phyloP scores from a whole-genome alignment of 1,284 basidiomycete species.

The Tylopilus orsonianus region DNA sequence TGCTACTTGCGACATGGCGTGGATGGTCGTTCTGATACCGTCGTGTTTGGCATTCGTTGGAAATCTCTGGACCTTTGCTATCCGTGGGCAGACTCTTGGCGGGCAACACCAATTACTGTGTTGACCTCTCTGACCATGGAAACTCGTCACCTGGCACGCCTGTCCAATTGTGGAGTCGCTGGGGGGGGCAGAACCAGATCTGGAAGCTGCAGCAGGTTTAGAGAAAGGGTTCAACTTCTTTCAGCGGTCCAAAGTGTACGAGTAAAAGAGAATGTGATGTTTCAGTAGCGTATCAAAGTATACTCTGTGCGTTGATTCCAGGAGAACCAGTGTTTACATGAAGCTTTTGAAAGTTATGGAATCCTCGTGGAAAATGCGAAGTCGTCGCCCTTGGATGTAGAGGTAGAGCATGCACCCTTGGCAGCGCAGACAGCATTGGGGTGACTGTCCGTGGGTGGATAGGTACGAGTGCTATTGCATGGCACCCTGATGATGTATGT shows the following conservation, averaged over 20 bases:
- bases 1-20: no score
- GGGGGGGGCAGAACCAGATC: slow-evolving; percentile 34
- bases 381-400: slow-evolving; percentile 92
- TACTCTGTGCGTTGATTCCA: no score
- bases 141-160: slow-evolving; percentile 33
- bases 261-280: no score
- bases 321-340: no score
- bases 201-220: slow-evolving; percentile 27
- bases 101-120: slow-evolving; percentile 17
- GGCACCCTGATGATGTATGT: slow-evolving; percentile 98
- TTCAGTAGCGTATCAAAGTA: no score
- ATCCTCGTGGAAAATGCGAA: slow-evolving; percentile 90
- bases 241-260: no score
- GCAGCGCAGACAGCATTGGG: slow-evolving; percentile 62
- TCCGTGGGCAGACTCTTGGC: slow-evolving; percentile 26
- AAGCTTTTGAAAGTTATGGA: no score
- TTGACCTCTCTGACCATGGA: slow-evolving; percentile 37
- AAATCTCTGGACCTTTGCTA: not conserved
- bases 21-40: no score
- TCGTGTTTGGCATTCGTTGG: not conserved
- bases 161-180: slow-evolving; percentile 35
- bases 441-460: slow-evolving; percentile 77
- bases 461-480: slow-evolving; percentile 96
- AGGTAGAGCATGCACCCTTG: slow-evolving; percentile 74
- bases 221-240: no score